Evolutionary conservation across 2,329 filamentous ascomycete species (phyloP), one percentile per base, ranked within the genome.

Genomic region (Paramyrothecium roridum): DNA sequence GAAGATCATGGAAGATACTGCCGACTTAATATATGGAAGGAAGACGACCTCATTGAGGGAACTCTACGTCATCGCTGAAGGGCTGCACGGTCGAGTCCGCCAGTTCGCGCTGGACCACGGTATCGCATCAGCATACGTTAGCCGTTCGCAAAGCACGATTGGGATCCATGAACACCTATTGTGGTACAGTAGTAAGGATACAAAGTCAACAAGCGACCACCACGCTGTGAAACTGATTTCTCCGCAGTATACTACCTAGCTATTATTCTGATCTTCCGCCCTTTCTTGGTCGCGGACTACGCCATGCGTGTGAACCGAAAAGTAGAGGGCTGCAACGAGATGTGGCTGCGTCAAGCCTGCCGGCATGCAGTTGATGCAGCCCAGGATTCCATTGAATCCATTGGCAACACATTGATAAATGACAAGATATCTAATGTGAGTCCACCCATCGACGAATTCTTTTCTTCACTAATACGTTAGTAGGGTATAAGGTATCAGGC

Each of bases 261-360:
- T n/a, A 17, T 37, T 6, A 26, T 51, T 19, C 20, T 51, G 13
- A 34, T 51, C 3, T 51, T 51, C 21, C 49, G 49, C 8, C 49
- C 49, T 3, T 51, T 51, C 30, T 16, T 51, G 12, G 49, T 51
- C 10, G 49, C 49, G 17, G 21, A 20, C 26, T 51, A 51, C 21
- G 23, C 49, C 6, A 37, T 51, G 49, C 49, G 20, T n/a, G 23
- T 26, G 10, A 51, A 20, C 16, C 3, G 30, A 13, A 4, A 16
- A 16, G 12, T 19, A 21, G n/a, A 21, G 21, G 26, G 40, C 20
- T 34, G 17, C 16, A 34, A 20, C 8, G 26, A 51, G 49, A 51
- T 51, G 49, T 51, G 49, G 49, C 30, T 51, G n/a, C 49, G 49
- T 3, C 23, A 51, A 40, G 49, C 49, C 3, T 51, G 49, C 20